These are phyloP conservation scores for Prunus mongolica DNA, from an alignment of 306 rosid genomes.

Conservation along the genomic window DNA sequence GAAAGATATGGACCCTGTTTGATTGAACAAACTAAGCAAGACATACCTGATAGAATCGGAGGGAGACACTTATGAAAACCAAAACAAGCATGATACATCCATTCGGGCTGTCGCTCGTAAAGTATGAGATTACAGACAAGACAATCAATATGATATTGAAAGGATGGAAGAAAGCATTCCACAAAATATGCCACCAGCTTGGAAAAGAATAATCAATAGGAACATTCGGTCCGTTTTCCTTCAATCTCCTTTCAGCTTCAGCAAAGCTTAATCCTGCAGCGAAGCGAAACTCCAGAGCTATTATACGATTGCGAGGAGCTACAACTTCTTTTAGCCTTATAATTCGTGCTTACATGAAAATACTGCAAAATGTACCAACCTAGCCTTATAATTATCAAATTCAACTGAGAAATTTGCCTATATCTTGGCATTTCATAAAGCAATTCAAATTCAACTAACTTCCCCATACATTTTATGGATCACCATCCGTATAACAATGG, in stretches of 20 bases:
- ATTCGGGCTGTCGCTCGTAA: constrained; percentile 51
- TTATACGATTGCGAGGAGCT: background rate
- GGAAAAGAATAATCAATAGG: constrained; percentile 59
- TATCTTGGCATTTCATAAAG: background rate
- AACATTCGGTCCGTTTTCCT: constrained; percentile 73
- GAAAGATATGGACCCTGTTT: background rate
- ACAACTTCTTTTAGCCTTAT: background rate
- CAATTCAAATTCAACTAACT: background rate
- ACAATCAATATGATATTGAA: constrained; percentile 70
- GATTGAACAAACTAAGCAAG: constrained; percentile 1
- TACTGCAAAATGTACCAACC: background rate
- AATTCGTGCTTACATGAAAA: background rate
- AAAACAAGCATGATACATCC: constrained; percentile 70
- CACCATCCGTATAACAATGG: background rate
- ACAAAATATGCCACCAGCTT: constrained; percentile 69
- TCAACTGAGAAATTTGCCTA: background rate
- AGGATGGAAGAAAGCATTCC: constrained; percentile 78
- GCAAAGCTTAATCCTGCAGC: constrained; percentile 67
- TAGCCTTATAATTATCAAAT: background rate
- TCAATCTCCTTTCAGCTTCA: constrained; percentile 72
- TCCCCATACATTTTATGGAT: background rate
- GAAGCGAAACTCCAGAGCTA: constrained; percentile 2
- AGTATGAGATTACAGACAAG: constrained; percentile 63
- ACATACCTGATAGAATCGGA: constrained; percentile 74
- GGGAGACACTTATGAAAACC: constrained; percentile 70